These are phyloP conservation scores for Diatrype stigma DNA, from an alignment of 2,329 filamentous ascomycete species.

Conservation along the genomic window DNA sequence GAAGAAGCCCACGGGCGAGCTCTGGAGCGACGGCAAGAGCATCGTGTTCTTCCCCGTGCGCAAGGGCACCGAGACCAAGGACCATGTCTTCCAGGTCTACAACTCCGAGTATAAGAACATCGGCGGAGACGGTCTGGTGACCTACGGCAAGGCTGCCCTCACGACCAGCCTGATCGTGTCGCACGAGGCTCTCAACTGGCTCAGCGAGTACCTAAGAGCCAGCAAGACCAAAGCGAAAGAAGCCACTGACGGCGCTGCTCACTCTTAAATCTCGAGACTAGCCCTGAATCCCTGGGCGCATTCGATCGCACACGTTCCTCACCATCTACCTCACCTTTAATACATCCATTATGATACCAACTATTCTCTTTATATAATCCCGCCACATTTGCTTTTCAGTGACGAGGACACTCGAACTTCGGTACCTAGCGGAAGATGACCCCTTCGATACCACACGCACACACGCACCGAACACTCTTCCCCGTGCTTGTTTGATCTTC, in stretches of 20 bases:
- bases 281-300: neutral
- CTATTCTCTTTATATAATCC: too few relatives aligned
- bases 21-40: slow-evolving; percentile 60
- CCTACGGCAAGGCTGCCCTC: slow-evolving; percentile 65
- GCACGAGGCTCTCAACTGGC: slow-evolving; percentile 59
- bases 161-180: slow-evolving; percentile 64
- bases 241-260: slow-evolving; percentile 43
- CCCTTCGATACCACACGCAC: too few relatives aligned
- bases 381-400: too few relatives aligned
- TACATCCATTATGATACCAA: too few relatives aligned
- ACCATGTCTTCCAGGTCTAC: slow-evolving; percentile 57
- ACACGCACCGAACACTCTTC: too few relatives aligned
- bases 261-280: slow-evolving; percentile 14
- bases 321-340: too few relatives aligned
- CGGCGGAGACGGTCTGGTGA: slow-evolving; percentile 60
- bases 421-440: too few relatives aligned
- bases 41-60: slow-evolving; percentile 60
- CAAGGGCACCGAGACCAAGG: slow-evolving; percentile 57
- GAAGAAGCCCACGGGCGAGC: slow-evolving; percentile 70
- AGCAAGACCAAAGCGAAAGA: slow-evolving; percentile 62
- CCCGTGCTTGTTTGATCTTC: too few relatives aligned
- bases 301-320: too few relatives aligned
- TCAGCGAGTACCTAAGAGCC: slow-evolving; percentile 53
- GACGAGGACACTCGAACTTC: too few relatives aligned
- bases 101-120: slow-evolving; percentile 58